Evolutionary conservation across 306 rosid species (phyloP).

Genomic region (Ochetophila trinervis): DNA sequence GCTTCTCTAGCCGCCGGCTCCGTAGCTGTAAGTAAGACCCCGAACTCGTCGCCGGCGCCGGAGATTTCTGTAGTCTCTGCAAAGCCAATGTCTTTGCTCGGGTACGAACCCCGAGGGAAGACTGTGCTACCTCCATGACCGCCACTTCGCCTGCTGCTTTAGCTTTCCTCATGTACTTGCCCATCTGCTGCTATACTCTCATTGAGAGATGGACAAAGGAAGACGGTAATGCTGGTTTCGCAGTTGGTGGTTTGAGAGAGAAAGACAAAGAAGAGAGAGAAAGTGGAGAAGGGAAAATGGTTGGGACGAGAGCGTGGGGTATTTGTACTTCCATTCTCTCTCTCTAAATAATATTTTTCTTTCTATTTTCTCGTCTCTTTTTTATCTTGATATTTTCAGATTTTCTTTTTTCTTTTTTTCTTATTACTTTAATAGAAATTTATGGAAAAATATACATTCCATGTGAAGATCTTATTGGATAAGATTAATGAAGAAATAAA

Average conservation of each 20-base stretch:
- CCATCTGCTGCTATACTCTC: constrained; percentile 50
- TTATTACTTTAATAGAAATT: no score
- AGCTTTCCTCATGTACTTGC: constrained; percentile 84
- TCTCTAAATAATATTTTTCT: neutral
- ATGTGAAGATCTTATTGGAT: neutral
- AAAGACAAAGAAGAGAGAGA: neutral
- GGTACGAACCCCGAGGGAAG: constrained; percentile 77
- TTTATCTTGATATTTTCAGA: neutral
- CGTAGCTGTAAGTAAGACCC: constrained; percentile 84
- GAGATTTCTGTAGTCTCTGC: constrained; percentile 41
- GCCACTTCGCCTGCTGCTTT: constrained; percentile 57
- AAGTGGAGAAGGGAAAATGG: neutral
- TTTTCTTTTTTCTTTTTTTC: neutral
- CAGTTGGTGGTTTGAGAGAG: constrained; percentile 16
- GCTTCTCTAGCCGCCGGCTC: constrained; percentile 71
- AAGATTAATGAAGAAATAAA: neutral
- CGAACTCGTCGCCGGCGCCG: constrained; percentile 29
- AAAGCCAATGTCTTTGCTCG: constrained; percentile 96
- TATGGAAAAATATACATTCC: no score
- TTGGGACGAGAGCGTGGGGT: neutral
- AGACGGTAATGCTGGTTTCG: neutral
- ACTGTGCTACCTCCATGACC: constrained; percentile 56
- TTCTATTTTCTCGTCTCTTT: no score
- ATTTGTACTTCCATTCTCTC: constrained; percentile 15
- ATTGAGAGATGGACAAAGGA: constrained; percentile 21